These are phyloP conservation scores for Trypanosoma scelopori DNA, from an alignment of 208 protist species.

Conservation along the genomic window DNA sequence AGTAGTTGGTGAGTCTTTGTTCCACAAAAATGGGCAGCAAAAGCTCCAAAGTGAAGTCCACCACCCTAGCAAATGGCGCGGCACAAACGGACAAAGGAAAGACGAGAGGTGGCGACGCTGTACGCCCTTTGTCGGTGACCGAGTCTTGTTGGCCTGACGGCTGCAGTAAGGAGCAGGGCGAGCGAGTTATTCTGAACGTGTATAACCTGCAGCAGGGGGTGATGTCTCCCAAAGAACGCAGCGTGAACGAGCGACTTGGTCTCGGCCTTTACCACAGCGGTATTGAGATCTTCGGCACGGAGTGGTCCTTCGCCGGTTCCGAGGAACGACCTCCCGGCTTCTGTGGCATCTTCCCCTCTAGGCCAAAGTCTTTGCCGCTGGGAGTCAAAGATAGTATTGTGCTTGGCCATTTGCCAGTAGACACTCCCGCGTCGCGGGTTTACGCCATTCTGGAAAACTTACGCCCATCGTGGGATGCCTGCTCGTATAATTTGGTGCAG, in stretches of 20 bases:
- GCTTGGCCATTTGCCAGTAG: slow-evolving; percentile 50
- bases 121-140: background rate
- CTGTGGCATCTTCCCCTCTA: slow-evolving; percentile 33
- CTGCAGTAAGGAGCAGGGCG: background rate
- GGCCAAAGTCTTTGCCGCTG: slow-evolving; percentile 30
- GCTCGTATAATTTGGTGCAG: slow-evolving; percentile 50
- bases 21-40: background rate
- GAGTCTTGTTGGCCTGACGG: background rate
- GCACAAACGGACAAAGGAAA: background rate
- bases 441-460: slow-evolving; percentile 31
- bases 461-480: slow-evolving; percentile 42
- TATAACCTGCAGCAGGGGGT: slow-evolving; percentile 27
- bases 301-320: slow-evolving; percentile 55
- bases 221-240: background rate
- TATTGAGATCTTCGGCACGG: slow-evolving; percentile 66
- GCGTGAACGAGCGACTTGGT: slow-evolving; percentile 31
- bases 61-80: background rate
- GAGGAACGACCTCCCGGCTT: slow-evolving; percentile 25
- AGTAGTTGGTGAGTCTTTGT: background rate
- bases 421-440: slow-evolving; percentile 23
- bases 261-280: slow-evolving; percentile 67
- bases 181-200: slow-evolving; percentile 24
- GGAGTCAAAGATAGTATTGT: slow-evolving; percentile 57
- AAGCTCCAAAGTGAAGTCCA: background rate
- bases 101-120: no score